A percentile compares a stretch with the other conserved stretches of the same genome.
phyloP scores from a whole-genome alignment of 805 yeast genomes.

The Ogataea haglerorum region DNA sequence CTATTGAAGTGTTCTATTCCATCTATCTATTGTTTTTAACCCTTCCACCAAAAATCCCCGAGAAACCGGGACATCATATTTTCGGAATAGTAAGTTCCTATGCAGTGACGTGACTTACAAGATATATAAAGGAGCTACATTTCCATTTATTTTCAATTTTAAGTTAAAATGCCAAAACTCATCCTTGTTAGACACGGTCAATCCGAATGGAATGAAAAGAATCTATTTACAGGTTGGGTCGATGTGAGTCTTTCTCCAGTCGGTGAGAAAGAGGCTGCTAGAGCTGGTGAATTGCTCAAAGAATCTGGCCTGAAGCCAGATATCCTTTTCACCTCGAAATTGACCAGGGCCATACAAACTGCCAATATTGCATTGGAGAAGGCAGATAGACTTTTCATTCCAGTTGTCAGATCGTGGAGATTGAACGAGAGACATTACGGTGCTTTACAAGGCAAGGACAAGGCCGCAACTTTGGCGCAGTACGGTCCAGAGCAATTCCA shows the following conservation, averaged over 20 bases:
- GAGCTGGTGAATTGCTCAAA: constrained; percentile 89
- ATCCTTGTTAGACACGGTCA: constrained; percentile 98
- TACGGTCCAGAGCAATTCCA: constrained; percentile 93
- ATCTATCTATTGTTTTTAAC: no score
- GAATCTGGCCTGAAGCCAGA: constrained; percentile 86
- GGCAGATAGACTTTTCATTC: constrained; percentile 88
- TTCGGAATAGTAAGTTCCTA: constrained; percentile 18
- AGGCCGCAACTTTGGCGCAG: constrained; percentile 83
- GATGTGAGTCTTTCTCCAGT: constrained; percentile 80
- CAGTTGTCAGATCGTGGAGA: constrained; percentile 95
- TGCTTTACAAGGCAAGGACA: constrained; percentile 97
- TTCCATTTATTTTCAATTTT: neutral
- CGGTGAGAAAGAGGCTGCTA: constrained; percentile 87
- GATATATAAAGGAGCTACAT: constrained; percentile 5
- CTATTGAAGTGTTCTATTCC: neutral
- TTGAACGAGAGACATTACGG: constrained; percentile 99
- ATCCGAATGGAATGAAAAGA: constrained; percentile 98
- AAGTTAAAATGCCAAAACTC: constrained; percentile 46
- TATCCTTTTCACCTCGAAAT: constrained; percentile 83
- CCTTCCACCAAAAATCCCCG: constrained; percentile 2
- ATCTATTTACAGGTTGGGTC: constrained; percentile 98
- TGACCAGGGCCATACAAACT: constrained; percentile 94
- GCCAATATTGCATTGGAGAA: constrained; percentile 89
- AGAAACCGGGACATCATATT: constrained; percentile 5
- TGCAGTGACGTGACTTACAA: constrained; percentile 11